A percentile compares a stretch with the other conserved stretches of the same genome.
Evolutionary conservation across 73 alveolate genomes (phyloP).

Genomic region (Paramecium tetraurelia): DNA sequence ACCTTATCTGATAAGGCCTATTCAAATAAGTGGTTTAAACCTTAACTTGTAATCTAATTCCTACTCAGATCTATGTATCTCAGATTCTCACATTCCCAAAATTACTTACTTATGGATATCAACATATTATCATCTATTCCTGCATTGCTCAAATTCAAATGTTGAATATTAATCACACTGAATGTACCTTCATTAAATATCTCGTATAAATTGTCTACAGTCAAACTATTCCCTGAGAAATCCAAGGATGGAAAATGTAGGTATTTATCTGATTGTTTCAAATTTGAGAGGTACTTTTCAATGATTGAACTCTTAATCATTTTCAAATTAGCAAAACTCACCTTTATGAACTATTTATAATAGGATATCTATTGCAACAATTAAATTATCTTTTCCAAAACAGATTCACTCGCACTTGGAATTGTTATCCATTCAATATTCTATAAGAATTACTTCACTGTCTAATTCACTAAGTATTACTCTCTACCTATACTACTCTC

Average conservation of each 20-base stretch:
- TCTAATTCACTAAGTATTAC: neutral
- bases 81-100: conserved; percentile 1
- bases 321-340: conserved; percentile 11
- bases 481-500: neutral
- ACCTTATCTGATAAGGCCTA: neutral
- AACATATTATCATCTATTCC: neutral
- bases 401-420: neutral
- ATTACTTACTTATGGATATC: neutral
- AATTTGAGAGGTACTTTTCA: neutral
- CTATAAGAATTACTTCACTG: neutral
- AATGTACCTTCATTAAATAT: neutral
- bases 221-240: neutral
- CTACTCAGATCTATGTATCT: neutral
- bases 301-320: neutral
- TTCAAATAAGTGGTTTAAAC: neutral
- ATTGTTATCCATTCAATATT: neutral
- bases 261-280: neutral
- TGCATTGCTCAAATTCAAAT: neutral
- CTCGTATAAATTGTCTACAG: neutral
- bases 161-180: neutral
- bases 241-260: neutral
- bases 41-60: neutral
- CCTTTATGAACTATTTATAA: neutral
- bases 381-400: neutral
- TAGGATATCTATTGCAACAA: neutral